Evolutionary conservation across 805 yeast genomes (phyloP).

Genomic region (Hyphopichia homilentoma): DNA sequence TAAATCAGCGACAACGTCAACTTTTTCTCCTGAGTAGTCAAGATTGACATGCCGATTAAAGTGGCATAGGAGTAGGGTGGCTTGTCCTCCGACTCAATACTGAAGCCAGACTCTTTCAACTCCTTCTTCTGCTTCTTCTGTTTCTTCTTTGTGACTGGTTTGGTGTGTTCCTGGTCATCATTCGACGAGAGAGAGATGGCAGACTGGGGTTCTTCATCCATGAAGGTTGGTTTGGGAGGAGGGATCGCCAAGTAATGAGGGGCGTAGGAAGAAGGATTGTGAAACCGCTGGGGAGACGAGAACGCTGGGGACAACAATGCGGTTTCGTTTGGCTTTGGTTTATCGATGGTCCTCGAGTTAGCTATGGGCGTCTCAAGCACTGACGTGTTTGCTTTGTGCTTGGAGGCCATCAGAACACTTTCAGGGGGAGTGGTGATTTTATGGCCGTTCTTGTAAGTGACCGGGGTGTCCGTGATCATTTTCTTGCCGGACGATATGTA

Average conservation of each 20-base stretch:
- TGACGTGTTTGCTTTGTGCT: conserved; percentile 9
- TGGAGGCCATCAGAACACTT: conserved; percentile 13
- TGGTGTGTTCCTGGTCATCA: conserved; percentile 6
- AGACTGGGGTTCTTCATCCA: conserved; percentile 8
- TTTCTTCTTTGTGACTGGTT: conserved; percentile 31
- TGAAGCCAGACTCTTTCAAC: conserved; percentile 30
- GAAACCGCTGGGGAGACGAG: conserved; percentile 45
- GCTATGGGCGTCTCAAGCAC: conserved; percentile 8
- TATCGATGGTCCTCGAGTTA: conserved; percentile 4
- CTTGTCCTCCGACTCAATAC: conserved; percentile 57
- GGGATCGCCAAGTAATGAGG: conserved; percentile 2
- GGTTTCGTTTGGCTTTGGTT: conserved; percentile 6
- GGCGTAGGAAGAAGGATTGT: conserved; percentile 2
- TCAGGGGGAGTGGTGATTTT: conserved; percentile 34
- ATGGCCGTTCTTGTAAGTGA: conserved; percentile 11
- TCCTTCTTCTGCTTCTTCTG: conserved; percentile 25
- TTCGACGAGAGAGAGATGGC: conserved; percentile 13
- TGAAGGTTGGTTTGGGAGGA: conserved; percentile 10
- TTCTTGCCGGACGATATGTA: neutral
- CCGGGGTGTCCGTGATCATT: conserved; percentile 22
- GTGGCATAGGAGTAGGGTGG: conserved; percentile 96
- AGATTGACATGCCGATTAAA: conserved; percentile 86
- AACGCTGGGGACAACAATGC: conserved; percentile 37
- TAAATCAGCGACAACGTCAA: conserved; percentile 66
- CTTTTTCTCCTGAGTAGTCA: conserved; percentile 60